Evolutionary conservation across 345 rosid genomes (phyloP).

Genomic region (Bruguiera gymnorhiza): DNA sequence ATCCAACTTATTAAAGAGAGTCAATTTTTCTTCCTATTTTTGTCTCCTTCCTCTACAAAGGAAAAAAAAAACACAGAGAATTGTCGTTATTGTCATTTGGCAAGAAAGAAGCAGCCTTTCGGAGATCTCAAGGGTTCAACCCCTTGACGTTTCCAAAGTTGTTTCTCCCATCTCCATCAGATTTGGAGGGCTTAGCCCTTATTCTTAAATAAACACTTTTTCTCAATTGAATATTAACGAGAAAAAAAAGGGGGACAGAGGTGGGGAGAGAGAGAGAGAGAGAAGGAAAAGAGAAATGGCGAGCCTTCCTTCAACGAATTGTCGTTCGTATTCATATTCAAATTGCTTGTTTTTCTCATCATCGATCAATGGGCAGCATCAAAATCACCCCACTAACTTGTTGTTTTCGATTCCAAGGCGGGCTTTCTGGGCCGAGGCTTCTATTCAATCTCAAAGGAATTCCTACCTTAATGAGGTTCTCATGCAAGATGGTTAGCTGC

Average conservation of each 20-base stretch:
- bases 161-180: not conserved
- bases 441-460: slow-evolving; percentile 35
- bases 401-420: slow-evolving; percentile 29
- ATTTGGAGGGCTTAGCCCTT: not conserved
- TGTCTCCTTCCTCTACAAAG: not conserved
- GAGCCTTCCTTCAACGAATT: slow-evolving; percentile 46
- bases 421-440: slow-evolving; percentile 40
- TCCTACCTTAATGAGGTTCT: slow-evolving; percentile 34
- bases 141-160: slow-evolving; percentile 63
- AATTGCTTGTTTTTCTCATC: slow-evolving; percentile 21
- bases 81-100: not conserved
- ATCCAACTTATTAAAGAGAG: not conserved
- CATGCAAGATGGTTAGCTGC: slow-evolving; percentile 36
- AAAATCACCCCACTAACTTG: slow-evolving; percentile 30
- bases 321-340: slow-evolving; percentile 34
- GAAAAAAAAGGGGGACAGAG: too few species aligned
- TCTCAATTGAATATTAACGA: not conserved
- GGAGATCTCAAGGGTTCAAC: slow-evolving; percentile 69
- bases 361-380: slow-evolving; percentile 24
- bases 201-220: slow-evolving; percentile 4
- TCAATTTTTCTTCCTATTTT: not conserved
- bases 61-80: not conserved
- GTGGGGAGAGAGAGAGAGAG: not conserved
- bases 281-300: slow-evolving; percentile 40
- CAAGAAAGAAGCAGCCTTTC: slow-evolving; percentile 48